Percentiles rank a stretch among this genome's conserved stretches.
Conservation (phyloP, 441 rosid genomes). For the Eutrema salsugineum region DNA sequence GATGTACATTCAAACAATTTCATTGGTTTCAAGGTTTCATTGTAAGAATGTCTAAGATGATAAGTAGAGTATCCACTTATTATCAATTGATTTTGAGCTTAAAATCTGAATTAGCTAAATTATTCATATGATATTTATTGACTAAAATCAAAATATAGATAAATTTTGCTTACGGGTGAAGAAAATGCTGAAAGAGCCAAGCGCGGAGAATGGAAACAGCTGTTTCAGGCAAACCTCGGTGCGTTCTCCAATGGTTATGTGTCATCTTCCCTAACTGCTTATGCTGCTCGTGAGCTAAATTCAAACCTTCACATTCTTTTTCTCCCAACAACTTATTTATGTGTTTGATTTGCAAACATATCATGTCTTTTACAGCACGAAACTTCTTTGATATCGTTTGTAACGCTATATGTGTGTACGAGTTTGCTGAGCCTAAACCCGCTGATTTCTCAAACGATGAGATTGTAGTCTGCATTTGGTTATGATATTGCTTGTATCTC, state of each 20-base stretch:
- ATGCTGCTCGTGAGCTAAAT: slow-evolving; percentile 40
- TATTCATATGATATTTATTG: not conserved
- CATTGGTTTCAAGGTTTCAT: not conserved
- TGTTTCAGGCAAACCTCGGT: slow-evolving; percentile 61
- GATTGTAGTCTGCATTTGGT: slow-evolving; percentile 51
- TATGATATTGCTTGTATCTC: slow-evolving; percentile 60
- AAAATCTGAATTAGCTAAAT: not conserved
- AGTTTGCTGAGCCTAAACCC: slow-evolving; percentile 53
- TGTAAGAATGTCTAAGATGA: not conserved
- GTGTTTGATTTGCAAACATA: slow-evolving; percentile 52
- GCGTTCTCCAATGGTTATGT: slow-evolving; percentile 61
- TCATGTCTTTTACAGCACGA: slow-evolving; percentile 61
- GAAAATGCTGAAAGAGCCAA: slow-evolving; percentile 71
- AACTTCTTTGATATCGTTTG: slow-evolving; percentile 69
- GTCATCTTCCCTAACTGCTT: slow-evolving; percentile 48
- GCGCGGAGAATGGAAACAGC: slow-evolving; percentile 58
- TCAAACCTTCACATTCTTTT: slow-evolving; percentile 42
- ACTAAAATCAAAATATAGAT: not conserved
- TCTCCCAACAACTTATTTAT: slow-evolving; percentile 53
- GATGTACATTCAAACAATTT: not conserved
- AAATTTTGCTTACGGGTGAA: slow-evolving; percentile 46
- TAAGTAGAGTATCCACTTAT: not conserved
- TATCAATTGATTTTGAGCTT: not conserved
- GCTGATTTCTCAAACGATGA: slow-evolving; percentile 63
- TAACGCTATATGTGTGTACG: slow-evolving; percentile 60